A percentile compares a stretch with the other conserved stretches of the same genome.
phyloP scores from a whole-genome alignment of 208 protist species.

The Trichomonas vaginalis region DNA sequence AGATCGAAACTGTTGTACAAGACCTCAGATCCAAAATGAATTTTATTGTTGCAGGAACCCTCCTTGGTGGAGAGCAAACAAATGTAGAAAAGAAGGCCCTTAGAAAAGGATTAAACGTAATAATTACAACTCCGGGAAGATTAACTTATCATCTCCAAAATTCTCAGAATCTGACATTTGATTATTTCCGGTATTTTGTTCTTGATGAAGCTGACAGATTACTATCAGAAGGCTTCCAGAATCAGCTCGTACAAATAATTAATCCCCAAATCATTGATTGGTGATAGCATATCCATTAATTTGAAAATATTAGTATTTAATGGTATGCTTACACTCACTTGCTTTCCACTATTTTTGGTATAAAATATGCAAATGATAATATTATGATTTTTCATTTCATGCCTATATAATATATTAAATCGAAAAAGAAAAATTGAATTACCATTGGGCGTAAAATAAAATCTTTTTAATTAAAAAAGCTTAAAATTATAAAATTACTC shows the following conservation, averaged over 20 bases:
- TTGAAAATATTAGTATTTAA: too few species aligned
- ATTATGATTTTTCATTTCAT: too few species aligned
- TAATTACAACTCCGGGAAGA: constrained; percentile 25
- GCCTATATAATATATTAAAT: too few species aligned
- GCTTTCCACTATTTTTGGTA: too few species aligned
- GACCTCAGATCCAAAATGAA: not conserved
- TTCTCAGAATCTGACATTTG: not conserved
- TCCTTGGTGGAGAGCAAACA: constrained; percentile 14
- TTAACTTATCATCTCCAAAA: constrained; percentile 24
- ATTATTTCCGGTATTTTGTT: constrained; percentile 24
- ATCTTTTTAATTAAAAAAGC: too few species aligned
- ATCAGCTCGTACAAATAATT: constrained; percentile 17
- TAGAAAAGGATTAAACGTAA: constrained; percentile 21
- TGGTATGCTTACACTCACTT: too few species aligned
- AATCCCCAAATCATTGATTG: too few species aligned
- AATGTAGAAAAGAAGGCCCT: constrained; percentile 15
- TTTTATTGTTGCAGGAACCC: not conserved
- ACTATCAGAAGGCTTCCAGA: constrained; percentile 32
- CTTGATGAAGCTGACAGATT: constrained; percentile 36
- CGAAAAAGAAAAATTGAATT: too few species aligned
- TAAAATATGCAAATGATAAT: too few species aligned
- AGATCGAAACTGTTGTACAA: constrained; percentile 9
- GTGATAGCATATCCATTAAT: too few species aligned
- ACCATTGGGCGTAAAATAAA: too few species aligned
- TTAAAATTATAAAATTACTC: too few species aligned